Percentiles rank a stretch among this genome's conserved stretches.
Evolutionary conservation across 2,329 filamentous ascomycete genomes (phyloP).

Genomic region (Botrytis sinoallii): DNA sequence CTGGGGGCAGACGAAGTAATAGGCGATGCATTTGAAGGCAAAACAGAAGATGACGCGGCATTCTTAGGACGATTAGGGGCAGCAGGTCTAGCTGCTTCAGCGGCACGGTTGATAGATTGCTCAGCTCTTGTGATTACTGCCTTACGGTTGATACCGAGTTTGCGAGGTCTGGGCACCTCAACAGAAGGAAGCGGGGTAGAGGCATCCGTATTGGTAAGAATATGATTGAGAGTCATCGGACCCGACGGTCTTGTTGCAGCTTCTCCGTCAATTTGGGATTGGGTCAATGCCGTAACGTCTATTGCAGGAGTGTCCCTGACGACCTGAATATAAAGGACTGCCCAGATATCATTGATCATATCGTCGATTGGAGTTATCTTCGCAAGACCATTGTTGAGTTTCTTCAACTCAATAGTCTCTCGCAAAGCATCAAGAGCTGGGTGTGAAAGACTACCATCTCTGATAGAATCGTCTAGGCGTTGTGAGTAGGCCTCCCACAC

Average conservation of each 20-base stretch:
- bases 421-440: conserved; percentile 59
- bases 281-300: conserved; percentile 43
- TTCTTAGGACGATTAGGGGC: conserved; percentile 36
- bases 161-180: conserved; percentile 31
- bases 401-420: conserved; percentile 67
- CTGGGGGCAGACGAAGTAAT: conserved; percentile 36
- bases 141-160: conserved; percentile 33
- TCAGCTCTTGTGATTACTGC: conserved; percentile 62
- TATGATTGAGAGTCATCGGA: conserved; percentile 36
- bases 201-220: conserved; percentile 37
- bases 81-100: conserved; percentile 37
- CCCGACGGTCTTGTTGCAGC: conserved; percentile 33
- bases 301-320: conserved; percentile 53
- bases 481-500: conserved; percentile 60
- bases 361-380: conserved; percentile 86
- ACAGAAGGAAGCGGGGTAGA: conserved; percentile 31
- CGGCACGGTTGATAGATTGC: conserved; percentile 49
- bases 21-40: conserved; percentile 38
- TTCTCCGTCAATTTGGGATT: conserved; percentile 47
- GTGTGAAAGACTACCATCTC: conserved; percentile 46
- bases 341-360: conserved; percentile 87
- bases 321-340: conserved; percentile 67
- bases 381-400: conserved; percentile 82
- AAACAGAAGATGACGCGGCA: neutral
- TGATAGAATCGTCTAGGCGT: conserved; percentile 57